phyloP scores from a whole-genome alignment of 345 rosid genomes.

The Citrus glauca region DNA sequence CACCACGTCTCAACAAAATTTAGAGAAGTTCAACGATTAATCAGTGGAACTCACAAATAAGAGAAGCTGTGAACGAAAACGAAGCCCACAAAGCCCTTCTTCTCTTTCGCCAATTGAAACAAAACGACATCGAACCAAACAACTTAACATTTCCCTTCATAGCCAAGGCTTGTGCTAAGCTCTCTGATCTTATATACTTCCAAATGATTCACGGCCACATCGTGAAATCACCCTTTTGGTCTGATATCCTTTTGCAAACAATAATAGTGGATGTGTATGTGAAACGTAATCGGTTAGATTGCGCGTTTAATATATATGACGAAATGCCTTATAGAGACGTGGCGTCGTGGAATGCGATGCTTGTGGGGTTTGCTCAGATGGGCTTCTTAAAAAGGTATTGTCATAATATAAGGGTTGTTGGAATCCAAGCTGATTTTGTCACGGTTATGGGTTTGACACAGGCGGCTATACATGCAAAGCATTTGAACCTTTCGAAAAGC shows the following conservation, averaged over 20 bases:
- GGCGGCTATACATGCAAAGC: constrained; percentile 14
- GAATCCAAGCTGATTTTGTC: constrained; percentile 47
- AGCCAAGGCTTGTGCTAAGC: constrained; percentile 58
- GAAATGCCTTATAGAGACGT: constrained; percentile 52
- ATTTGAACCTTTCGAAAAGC: constrained; percentile 30
- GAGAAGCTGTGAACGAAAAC: constrained; percentile 39
- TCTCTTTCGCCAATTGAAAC: constrained; percentile 50
- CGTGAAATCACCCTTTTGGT: constrained; percentile 39
- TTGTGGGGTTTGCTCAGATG: constrained; percentile 47
- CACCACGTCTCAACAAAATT: constrained; percentile 11
- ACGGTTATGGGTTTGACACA: constrained; percentile 50
- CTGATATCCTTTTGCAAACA: constrained; percentile 47
- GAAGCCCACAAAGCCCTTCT: constrained; percentile 32
- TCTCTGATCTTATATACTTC: constrained; percentile 19
- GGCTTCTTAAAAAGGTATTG: constrained; percentile 22
- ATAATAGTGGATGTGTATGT: constrained; percentile 41
- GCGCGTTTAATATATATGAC: constrained; percentile 40
- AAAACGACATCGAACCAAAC: constrained; percentile 38
- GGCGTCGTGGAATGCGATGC: constrained; percentile 61
- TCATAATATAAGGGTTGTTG: constrained; percentile 39
- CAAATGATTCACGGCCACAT: constrained; percentile 43
- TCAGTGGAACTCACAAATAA: constrained; percentile 40
- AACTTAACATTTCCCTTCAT: constrained; percentile 56
- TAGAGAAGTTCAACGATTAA: constrained; percentile 18
- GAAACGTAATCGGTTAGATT: constrained; percentile 31